Conservation (phyloP, 208 protist genomes). For the Crithidia fasciculata region DNA sequence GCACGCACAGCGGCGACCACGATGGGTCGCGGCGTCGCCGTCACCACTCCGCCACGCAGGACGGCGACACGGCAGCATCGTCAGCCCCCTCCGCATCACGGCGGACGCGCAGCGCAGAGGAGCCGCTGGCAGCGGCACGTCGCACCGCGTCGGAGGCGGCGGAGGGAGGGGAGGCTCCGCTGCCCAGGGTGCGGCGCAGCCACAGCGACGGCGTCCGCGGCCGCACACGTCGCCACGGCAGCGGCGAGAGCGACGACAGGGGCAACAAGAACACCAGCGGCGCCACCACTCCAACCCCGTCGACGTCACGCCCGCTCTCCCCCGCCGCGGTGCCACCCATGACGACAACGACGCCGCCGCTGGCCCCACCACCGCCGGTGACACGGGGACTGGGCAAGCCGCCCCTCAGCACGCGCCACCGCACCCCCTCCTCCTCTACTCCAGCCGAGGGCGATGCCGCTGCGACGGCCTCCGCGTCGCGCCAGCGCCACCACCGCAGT, state of each 20-base stretch:
- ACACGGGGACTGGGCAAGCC: constrained; percentile 49
- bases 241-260: background rate
- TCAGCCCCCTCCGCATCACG: background rate
- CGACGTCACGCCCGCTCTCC: constrained; percentile 22
- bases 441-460: constrained; percentile 5
- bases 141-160: background rate
- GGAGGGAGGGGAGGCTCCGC: background rate
- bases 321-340: constrained; percentile 2
- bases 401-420: constrained; percentile 53
- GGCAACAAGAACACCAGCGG: constrained; percentile 4
- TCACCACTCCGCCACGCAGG: constrained; percentile 15
- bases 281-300: constrained; percentile 8
- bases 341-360: constrained; percentile 28
- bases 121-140: constrained; percentile 21
- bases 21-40: constrained; percentile 1
- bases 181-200: constrained; percentile 21
- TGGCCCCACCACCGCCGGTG: constrained; percentile 27
- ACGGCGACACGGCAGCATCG: constrained; percentile 7
- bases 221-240: constrained; percentile 3
- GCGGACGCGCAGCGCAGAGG: constrained; percentile 35
- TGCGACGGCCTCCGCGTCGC: constrained; percentile 1
- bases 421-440: constrained; percentile 8
- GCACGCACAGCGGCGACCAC: constrained; percentile 12
- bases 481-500: constrained; percentile 28
- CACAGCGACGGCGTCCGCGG: constrained; percentile 24